These are phyloP conservation scores for Neonectria punicea DNA, from an alignment of 2,329 filamentous ascomycete species.

Conservation along the genomic window DNA sequence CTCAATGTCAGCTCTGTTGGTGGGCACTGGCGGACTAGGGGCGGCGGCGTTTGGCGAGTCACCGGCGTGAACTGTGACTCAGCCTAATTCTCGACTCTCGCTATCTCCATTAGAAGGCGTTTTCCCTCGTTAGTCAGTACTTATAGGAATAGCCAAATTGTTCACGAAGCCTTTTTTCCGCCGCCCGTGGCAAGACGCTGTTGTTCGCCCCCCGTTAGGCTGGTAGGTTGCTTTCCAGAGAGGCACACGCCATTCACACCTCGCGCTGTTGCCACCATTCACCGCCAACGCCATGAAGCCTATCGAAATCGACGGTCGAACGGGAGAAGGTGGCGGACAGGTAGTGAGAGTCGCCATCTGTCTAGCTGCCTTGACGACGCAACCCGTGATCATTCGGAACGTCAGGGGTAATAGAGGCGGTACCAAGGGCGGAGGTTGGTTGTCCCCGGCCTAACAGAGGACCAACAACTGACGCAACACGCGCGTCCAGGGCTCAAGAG, in stretches of 20 bases:
- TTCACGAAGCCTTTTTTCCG: background rate
- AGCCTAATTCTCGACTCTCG: background rate
- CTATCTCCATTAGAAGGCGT: background rate
- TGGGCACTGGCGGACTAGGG: background rate
- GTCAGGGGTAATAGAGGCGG: conserved; percentile 64
- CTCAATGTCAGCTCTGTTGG: background rate
- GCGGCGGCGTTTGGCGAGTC: background rate
- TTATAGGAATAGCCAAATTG: background rate
- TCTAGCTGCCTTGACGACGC: conserved; percentile 65
- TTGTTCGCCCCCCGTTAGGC: background rate
- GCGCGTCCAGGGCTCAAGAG: conserved; percentile 63
- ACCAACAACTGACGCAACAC: background rate
- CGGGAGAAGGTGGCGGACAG: conserved; percentile 71
- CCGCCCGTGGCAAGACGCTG: background rate
- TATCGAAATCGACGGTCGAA: conserved; percentile 65
- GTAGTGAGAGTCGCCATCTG: conserved; percentile 66
- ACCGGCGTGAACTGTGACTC: background rate
- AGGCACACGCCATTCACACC: background rate
- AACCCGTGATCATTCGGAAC: conserved; percentile 63
- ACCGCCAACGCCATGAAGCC: conserved; percentile 40
- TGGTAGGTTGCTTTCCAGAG: background rate
- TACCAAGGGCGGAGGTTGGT: conserved; percentile 43
- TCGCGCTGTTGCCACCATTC: conserved; percentile 15
- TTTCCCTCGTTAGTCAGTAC: background rate
- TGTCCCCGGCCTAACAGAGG: background rate